Percentiles rank a stretch among this genome's conserved stretches.
Evolutionary conservation across 768 basidiomycete genomes (phyloP).

Genomic region (Postia placenta): DNA sequence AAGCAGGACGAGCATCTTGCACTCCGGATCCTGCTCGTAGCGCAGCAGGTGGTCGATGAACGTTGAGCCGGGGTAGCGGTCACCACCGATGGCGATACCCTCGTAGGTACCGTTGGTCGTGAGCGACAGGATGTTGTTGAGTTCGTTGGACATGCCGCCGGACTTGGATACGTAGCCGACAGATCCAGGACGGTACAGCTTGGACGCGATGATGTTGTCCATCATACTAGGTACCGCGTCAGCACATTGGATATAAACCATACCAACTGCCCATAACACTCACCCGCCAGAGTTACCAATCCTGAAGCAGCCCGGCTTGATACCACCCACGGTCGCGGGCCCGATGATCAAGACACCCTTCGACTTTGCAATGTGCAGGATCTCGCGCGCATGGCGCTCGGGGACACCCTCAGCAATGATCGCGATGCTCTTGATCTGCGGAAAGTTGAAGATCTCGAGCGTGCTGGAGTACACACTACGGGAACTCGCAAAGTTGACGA

Average conservation of each 20-base stretch:
- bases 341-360: conserved; percentile 91
- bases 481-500: conserved; percentile 96
- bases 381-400: conserved; percentile 94
- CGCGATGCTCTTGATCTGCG: conserved; percentile 70
- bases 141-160: conserved; percentile 99
- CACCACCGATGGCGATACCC: conserved; percentile 99
- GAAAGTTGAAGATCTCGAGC: conserved; percentile 78
- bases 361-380: conserved; percentile 80
- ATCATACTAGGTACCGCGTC: conserved; percentile 65
- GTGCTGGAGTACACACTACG: conserved; percentile 94
- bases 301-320: conserved; percentile 99
- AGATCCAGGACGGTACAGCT: conserved; percentile 95
- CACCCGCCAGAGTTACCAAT: conserved; percentile 98
- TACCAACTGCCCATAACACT: conserved; percentile 26
- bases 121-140: conserved; percentile 98
- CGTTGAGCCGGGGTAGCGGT: conserved; percentile 96
- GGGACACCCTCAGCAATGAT: conserved; percentile 99
- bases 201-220: conserved; percentile 99
- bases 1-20: conserved; percentile 98
- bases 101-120: conserved; percentile 98
- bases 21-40: conserved; percentile 94
- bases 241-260: conserved; percentile 4
- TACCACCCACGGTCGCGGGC: conserved; percentile 97
- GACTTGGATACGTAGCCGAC: conserved; percentile 99
- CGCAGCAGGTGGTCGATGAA: conserved; percentile 99